Conservation (phyloP, 2,329 filamentous ascomycete genomes). For the Clarireedia sp. region DNA sequence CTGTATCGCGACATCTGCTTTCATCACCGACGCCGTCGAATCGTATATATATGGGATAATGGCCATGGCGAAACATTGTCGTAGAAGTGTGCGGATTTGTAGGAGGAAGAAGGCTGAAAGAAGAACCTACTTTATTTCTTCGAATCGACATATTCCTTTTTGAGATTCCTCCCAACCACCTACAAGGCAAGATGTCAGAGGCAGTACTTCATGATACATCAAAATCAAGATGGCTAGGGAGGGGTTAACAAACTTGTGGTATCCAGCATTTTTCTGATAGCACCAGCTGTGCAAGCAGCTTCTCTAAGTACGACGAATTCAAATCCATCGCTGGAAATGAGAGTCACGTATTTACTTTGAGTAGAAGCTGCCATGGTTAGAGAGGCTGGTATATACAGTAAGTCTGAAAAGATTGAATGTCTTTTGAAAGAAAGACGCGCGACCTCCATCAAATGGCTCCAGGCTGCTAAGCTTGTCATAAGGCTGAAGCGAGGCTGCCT, state of each 20-base stretch:
- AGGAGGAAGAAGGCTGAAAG: not conserved
- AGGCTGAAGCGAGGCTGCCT: too few species aligned
- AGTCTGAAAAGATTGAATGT: not conserved
- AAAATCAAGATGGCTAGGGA: conserved; percentile 5
- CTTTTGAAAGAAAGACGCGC: not conserved
- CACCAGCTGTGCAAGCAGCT: conserved; percentile 59
- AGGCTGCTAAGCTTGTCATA: too few species aligned
- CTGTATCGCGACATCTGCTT: conserved; percentile 26
- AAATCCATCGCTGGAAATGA: conserved; percentile 67
- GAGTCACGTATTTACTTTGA: conserved; percentile 63
- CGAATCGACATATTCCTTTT: conserved; percentile 57
- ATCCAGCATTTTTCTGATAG: conserved; percentile 69
- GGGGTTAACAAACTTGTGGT: conserved; percentile 44
- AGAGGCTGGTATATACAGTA: not conserved
- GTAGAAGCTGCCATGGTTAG: conserved; percentile 9
- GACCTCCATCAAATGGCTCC: not conserved
- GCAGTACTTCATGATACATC: not conserved
- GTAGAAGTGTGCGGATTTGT: not conserved
- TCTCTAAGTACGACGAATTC: conserved; percentile 70
- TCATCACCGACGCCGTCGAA: conserved; percentile 27
- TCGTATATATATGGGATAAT: not conserved
- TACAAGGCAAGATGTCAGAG: conserved; percentile 37
- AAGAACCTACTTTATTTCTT: conserved; percentile 62
- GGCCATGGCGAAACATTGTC: too few species aligned
- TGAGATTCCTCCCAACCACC: conserved; percentile 52